phyloP scores from a whole-genome alignment of 2,329 filamentous ascomycete species.

The Stachybotrys echinatus region DNA sequence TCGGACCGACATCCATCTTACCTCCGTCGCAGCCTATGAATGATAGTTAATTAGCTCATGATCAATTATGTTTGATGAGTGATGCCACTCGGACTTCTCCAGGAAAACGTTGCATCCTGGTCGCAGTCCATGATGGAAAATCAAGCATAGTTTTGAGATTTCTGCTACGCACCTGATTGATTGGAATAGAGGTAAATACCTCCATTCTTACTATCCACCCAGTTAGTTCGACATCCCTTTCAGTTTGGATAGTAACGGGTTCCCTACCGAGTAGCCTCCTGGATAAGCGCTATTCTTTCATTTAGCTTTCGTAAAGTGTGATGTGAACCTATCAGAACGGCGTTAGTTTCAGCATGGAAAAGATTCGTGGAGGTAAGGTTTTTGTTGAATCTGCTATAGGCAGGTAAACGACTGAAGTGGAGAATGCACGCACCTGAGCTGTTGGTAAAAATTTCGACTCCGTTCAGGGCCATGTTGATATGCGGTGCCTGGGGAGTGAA shows the following conservation, averaged over 20 bases:
- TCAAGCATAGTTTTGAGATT: too few relatives aligned
- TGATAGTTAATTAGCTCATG: too few relatives aligned
- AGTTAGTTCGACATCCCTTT: slow-evolving; percentile 63
- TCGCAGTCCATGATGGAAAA: too few relatives aligned
- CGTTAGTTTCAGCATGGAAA: too few relatives aligned
- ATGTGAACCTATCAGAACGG: too few relatives aligned
- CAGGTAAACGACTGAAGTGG: slow-evolving; percentile 49
- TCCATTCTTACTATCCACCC: slow-evolving; percentile 53
- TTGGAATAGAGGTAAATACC: slow-evolving; percentile 48
- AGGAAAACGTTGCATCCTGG: too few relatives aligned
- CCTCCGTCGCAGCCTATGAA: not conserved
- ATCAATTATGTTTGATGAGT: too few relatives aligned
- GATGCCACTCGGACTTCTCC: too few relatives aligned
- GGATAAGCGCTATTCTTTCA: not conserved
- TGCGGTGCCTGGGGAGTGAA: slow-evolving; percentile 1
- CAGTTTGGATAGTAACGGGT: too few relatives aligned
- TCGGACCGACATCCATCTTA: not conserved
- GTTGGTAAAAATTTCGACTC: slow-evolving; percentile 69
- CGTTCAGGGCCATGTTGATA: slow-evolving; percentile 32
- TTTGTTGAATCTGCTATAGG: too few relatives aligned
- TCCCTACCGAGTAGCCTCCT: not conserved
- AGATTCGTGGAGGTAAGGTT: slow-evolving; percentile 13
- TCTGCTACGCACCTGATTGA: slow-evolving; percentile 39
- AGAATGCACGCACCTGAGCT: slow-evolving; percentile 33
- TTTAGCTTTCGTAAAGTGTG: not conserved